Percentiles rank a stretch among this genome's conserved stretches.
These are phyloP conservation scores for Lactifluus piperatus DNA, from an alignment of 768 basidiomycete species.

Conservation along the genomic window DNA sequence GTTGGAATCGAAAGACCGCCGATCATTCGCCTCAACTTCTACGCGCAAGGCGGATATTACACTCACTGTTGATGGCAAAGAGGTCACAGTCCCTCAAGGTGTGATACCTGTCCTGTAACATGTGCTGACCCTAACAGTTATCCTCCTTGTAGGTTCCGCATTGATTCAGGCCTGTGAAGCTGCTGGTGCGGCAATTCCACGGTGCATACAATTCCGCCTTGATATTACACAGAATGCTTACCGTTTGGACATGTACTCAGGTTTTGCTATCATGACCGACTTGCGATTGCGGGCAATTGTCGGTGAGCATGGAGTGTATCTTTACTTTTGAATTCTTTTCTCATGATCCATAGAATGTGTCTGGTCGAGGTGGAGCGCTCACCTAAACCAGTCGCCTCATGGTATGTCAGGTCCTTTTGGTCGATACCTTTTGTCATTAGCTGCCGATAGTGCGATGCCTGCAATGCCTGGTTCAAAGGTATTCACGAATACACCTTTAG, in stretches of 20 bases:
- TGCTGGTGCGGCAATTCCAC: conserved; percentile 71
- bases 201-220: conserved; percentile 35
- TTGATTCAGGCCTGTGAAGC: conserved; percentile 94
- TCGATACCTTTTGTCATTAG: background rate
- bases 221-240: background rate
- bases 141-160: conserved; percentile 58
- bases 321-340: background rate
- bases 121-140: background rate
- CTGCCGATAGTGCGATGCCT: conserved; percentile 75
- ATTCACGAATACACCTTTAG: conserved; percentile 86
- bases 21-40: conserved; percentile 58
- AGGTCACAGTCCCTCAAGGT: conserved; percentile 97
- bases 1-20: conserved; percentile 31
- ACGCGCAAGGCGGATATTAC: conserved; percentile 72
- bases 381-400: conserved; percentile 91
- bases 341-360: conserved; percentile 67
- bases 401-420: conserved; percentile 37
- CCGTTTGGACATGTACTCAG: conserved; percentile 29
- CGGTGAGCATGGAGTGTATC: conserved; percentile 46
- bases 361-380: conserved; percentile 95
- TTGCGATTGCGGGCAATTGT: conserved; percentile 97
- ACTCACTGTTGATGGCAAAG: conserved; percentile 92
- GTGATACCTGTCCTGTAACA: conserved; percentile 23
- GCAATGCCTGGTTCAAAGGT: conserved; percentile 93
- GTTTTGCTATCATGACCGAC: conserved; percentile 85